These are phyloP conservation scores for Populus ilicifolia DNA, from an alignment of 345 rosid genomes.

Conservation along the genomic window DNA sequence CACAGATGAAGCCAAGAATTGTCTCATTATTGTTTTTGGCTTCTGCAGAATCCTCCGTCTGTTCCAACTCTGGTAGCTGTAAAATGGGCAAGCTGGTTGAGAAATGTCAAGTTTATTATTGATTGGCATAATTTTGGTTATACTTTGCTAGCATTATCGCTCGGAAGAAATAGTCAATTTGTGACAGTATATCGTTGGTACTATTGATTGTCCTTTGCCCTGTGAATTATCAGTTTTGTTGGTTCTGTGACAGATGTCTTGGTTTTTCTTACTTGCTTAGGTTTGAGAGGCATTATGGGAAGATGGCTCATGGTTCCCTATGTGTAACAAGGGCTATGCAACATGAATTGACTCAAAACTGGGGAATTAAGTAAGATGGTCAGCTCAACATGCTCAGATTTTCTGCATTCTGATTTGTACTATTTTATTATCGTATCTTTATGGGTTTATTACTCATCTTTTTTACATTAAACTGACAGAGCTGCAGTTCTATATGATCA, in stretches of 20 bases:
- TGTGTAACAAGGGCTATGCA: constrained; percentile 97
- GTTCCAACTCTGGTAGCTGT: constrained; percentile 85
- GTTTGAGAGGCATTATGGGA: constrained; percentile 79
- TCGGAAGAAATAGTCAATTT: constrained; percentile 73
- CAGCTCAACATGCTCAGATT: constrained; percentile 23
- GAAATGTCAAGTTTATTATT: constrained; percentile 59
- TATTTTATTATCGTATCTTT: constrained; percentile 9
- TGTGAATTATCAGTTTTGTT: not conserved
- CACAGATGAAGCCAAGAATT: not conserved
- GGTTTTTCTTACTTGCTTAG: constrained; percentile 31
- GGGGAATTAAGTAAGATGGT: constrained; percentile 84
- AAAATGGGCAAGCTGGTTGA: constrained; percentile 86
- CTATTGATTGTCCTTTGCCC: constrained; percentile 8
- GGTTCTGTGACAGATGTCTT: constrained; percentile 1
- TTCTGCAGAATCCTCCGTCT: constrained; percentile 88
- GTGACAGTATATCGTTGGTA: constrained; percentile 86
- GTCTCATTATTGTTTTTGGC: constrained; percentile 1
- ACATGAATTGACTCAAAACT: constrained; percentile 88
- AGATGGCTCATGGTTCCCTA: constrained; percentile 78
- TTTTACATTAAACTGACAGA: constrained; percentile 36
- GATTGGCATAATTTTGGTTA: constrained; percentile 99
- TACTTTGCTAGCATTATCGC: constrained; percentile 77
- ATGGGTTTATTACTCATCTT: not conserved
- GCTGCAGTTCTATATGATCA: constrained; percentile 86
- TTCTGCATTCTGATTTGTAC: constrained; percentile 2